Conservation (phyloP, 345 rosid genomes). For the Eucalyptus leucophloia region DNA sequence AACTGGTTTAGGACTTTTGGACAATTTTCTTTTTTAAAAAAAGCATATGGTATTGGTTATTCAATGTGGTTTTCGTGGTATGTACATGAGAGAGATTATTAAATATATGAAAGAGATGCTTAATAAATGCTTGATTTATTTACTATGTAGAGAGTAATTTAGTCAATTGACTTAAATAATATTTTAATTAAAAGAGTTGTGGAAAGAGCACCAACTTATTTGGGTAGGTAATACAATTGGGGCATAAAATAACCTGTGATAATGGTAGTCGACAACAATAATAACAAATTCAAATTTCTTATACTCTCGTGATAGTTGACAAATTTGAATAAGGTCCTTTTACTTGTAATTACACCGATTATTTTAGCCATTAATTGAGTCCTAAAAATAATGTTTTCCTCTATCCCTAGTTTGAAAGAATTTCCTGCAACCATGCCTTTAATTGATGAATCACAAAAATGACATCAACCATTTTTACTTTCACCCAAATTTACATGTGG, state of each 20-base stretch:
- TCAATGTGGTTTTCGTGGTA: too few relatives aligned
- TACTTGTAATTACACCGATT: neutral
- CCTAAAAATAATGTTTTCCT: neutral
- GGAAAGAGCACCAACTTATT: neutral
- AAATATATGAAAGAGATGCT: too few relatives aligned
- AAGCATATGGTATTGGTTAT: too few relatives aligned
- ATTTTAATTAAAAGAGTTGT: neutral
- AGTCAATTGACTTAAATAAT: neutral
- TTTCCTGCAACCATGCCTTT: neutral
- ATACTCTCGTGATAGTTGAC: neutral
- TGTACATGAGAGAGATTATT: too few relatives aligned
- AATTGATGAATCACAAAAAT: neutral
- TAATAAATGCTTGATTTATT: too few relatives aligned
- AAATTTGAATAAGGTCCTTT: neutral
- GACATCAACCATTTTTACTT: neutral
- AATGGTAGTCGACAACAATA: neutral
- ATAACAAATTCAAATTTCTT: neutral
- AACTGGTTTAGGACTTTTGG: too few relatives aligned
- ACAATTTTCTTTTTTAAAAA: too few relatives aligned
- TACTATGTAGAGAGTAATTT: neutral
- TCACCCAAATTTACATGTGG: neutral
- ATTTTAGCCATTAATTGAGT: neutral
- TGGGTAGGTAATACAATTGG: neutral
- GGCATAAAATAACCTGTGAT: too few relatives aligned
- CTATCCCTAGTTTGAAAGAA: neutral